Base-by-base conservation (phyloP, 768 basidiomycete species). In the Pleurotus giganteus region DNA sequence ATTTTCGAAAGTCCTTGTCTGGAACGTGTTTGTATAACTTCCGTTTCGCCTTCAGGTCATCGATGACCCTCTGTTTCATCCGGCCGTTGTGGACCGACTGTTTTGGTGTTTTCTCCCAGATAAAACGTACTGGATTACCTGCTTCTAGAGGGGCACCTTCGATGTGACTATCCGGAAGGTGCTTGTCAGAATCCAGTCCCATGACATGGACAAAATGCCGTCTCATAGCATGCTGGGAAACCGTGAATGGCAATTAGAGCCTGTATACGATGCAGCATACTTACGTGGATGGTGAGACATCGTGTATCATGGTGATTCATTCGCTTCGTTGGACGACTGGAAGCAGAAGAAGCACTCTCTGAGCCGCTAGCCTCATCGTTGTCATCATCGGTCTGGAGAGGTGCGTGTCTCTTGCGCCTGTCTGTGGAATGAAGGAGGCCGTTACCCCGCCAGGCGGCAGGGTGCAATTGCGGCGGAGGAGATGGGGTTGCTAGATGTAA, bases 81-180 rank as follows among this genome's bases (percentile, higher is more conserved):
- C 79, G 77, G 8, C 76, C 73, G 56, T 91, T 91, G 61, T 89
- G 88, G 17, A 82, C 77, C 1, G 88, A 90, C 61, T 89, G 86
- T 57, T 83, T 87, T 9, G 80, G 74, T 2, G 89, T 91, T 65
- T 88, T 88, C 57, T 86, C 83, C 89, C 89, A 91, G 3, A 89
- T 84, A 59, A 90, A 90, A 17, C 88, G 84, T 12, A 90, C 74
- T 1, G 86, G 80, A n/a, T 84, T 78, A 19, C 74, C 65, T 9
- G 72, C 61, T 2, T 68, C 71, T 1, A 84, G 61, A 2, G 69
- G 61, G 9, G 66, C 70, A 13, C 81, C 84, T 61, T 90, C 88
- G 8, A 62, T 60, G 61, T 88, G 81, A 50, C 79, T 82, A 54
- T 81, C 80, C 0, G 89, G 89, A 6, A 90, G 70, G 1, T 77